phyloP scores from a whole-genome alignment of 179 eudicot genomes.

The Silene noctiflora region DNA sequence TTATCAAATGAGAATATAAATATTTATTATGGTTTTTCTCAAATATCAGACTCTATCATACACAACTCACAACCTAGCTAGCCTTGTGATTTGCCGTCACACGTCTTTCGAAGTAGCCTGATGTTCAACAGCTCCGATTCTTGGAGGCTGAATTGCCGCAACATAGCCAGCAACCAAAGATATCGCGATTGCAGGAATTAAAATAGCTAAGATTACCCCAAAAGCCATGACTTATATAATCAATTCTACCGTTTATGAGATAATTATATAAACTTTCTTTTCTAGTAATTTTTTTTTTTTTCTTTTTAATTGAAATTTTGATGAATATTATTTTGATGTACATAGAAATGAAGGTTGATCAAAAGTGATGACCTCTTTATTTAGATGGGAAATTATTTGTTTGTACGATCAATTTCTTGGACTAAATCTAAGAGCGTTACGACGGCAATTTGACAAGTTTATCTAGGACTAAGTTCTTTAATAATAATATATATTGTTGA shows the following conservation, averaged over 20 bases:
- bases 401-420: background rate
- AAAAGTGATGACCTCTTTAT: background rate
- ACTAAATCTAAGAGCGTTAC: background rate
- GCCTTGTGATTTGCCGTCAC: background rate
- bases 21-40: background rate
- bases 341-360: background rate
- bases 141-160: background rate
- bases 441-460: background rate
- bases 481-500: too few species aligned
- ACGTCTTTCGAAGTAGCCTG: background rate
- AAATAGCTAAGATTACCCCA: background rate
- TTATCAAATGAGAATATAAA: too few species aligned
- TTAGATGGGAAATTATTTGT: background rate
- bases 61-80: background rate
- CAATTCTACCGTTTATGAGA: background rate
- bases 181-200: constrained; percentile 6
- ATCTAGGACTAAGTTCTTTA: background rate
- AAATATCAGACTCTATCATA: background rate
- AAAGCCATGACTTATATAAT: background rate
- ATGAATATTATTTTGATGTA: background rate
- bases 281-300: background rate
- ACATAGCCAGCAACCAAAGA: background rate
- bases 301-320: background rate
- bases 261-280: too few species aligned
- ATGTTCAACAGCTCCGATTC: background rate